phyloP scores from a whole-genome alignment of 1,284 basidiomycete genomes.

The Somion occarium region DNA sequence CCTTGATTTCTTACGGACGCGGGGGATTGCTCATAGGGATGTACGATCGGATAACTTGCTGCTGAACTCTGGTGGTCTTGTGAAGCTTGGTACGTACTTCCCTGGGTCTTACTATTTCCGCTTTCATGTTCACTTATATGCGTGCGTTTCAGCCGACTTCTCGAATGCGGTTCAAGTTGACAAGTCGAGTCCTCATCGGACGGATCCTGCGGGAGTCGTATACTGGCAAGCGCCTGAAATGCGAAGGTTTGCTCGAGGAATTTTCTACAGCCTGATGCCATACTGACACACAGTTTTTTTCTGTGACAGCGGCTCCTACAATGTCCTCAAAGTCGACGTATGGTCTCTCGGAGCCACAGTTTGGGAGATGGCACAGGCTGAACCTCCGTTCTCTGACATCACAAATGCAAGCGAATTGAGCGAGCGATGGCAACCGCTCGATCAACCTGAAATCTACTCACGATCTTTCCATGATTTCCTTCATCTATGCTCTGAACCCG shows the following conservation, averaged over 20 bases:
- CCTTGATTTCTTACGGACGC: conserved; percentile 55
- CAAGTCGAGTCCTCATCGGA: conserved; percentile 40
- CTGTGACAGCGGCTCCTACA: conserved; percentile 52
- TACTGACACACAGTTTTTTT: neutral
- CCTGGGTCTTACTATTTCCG: conserved; percentile 5
- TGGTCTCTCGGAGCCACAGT: conserved; percentile 80
- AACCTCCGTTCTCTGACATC: conserved; percentile 65
- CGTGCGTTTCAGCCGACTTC: conserved; percentile 57
- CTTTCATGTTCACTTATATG: neutral
- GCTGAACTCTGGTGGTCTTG: conserved; percentile 56
- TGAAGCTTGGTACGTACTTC: conserved; percentile 72
- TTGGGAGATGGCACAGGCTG: conserved; percentile 73
- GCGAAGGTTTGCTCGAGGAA: conserved; percentile 44
- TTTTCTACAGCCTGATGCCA: neutral
- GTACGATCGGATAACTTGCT: conserved; percentile 77
- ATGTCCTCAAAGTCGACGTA: conserved; percentile 70
- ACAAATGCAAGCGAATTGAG: conserved; percentile 42
- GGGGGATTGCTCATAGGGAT: conserved; percentile 71
- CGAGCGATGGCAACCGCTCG: conserved; percentile 60
- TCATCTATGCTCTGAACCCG: conserved; percentile 57
- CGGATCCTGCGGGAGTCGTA: conserved; percentile 60
- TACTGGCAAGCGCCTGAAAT: conserved; percentile 81
- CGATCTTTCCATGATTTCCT: conserved; percentile 73
- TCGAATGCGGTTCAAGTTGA: conserved; percentile 62
- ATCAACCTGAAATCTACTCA: conserved; percentile 55